These are phyloP conservation scores for Leccinum griseonigrum DNA, from an alignment of 1,284 basidiomycete species.

Conservation along the genomic window DNA sequence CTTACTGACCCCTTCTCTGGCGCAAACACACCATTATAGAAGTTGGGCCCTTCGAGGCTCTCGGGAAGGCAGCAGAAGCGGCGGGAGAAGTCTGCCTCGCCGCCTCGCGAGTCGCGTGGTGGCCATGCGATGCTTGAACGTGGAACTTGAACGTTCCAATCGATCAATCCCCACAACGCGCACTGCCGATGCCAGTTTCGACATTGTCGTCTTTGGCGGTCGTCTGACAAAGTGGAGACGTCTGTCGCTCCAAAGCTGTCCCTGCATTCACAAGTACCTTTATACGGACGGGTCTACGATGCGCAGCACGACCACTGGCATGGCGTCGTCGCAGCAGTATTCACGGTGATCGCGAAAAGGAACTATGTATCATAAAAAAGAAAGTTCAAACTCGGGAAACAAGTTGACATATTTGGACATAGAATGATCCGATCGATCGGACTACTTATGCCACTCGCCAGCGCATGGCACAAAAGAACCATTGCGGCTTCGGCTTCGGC, in stretches of 20 bases:
- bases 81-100: conserved; percentile 7
- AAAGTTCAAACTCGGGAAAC: conserved; percentile 3
- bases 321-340: not conserved
- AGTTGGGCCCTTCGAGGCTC: not conserved
- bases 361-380: not conserved
- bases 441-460: not conserved
- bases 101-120: conserved; percentile 15
- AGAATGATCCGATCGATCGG: not conserved
- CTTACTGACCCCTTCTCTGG: not conserved
- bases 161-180: conserved; percentile 5
- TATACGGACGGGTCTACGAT: not conserved
- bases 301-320: not conserved
- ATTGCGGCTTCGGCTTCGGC: conserved; percentile 3
- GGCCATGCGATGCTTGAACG: conserved; percentile 9
- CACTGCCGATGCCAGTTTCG: not conserved
- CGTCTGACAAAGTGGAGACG: not conserved
- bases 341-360: not conserved
- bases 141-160: not conserved
- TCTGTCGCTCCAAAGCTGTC: not conserved
- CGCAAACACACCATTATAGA: not conserved
- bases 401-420: not conserved
- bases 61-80: not conserved
- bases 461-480: conserved; percentile 5
- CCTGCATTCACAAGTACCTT: not conserved
- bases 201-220: not conserved